Evolutionary conservation across 495 filamentous ascomycete species (phyloP), one percentile per base, ranked within the genome.

Genomic region (Hypoxylon cercidicola): DNA sequence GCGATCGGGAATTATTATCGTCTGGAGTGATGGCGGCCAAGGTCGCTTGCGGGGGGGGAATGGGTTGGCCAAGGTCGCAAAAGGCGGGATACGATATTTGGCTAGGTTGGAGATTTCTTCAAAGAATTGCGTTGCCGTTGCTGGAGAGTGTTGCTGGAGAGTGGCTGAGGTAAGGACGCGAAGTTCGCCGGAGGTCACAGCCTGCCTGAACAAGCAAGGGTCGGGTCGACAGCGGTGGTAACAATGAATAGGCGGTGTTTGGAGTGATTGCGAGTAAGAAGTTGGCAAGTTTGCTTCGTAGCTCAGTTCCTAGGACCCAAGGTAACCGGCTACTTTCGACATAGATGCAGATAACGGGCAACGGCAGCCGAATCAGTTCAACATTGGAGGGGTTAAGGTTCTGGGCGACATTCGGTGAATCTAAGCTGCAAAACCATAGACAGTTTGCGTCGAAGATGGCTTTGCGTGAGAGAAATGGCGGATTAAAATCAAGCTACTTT

Each of bases 101-200:
- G 60, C 40, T 8, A 16, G 28, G 52, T 55, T 44, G 5, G 50
- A 23, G 37, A 40, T 13, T 46, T 55, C 40, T 23, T 55, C 19
- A 53, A 64, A 44, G 35, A 41, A 16, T 16, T 41, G 23, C 59
- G 59, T 55, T 53, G 58, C 52, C 45, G 49, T 55, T 63, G 55
- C 59, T 55, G 60, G 46, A 15, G 15, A 6, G 3, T 16, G 49
- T n/a, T n/a, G n/a, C n/a, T n/a, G n/a, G n/a, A n/a, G n/a, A n/a
- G 65, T 68, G 65, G 60, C 65, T 68, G 65, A 68, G 60, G 54
- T 60, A 46, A 53, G 45, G 60, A 54, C 45, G 50, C 43, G 59
- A 55, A 58, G 55, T 59, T 35, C 37, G 44, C 43, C 45, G 59
- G 59, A 7, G 59, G 47, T 57, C 64, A 61, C 64, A 54, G 59